Conservation (phyloP, 176 grass and related monocot genomes). For the Dactylis glomerata region DNA sequence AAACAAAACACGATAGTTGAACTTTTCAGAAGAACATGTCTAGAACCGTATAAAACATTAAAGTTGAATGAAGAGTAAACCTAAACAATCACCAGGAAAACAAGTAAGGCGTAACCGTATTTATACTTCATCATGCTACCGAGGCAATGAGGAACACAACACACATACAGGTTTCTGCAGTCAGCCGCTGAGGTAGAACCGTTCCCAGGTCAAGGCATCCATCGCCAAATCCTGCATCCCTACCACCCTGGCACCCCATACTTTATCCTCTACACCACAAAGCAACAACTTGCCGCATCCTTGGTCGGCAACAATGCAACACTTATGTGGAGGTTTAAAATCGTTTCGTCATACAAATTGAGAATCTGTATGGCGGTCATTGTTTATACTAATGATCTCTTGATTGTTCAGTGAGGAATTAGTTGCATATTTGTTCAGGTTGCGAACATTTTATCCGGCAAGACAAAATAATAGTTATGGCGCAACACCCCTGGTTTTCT, state of each 20-base stretch:
- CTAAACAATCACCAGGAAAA: too few species aligned
- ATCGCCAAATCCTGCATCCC: slow-evolving; percentile 83
- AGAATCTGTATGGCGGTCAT: background rate
- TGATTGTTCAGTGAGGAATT: background rate
- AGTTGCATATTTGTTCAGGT: background rate
- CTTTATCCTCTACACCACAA: too few species aligned
- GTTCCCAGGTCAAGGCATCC: slow-evolving; percentile 80
- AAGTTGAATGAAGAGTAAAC: too few species aligned
- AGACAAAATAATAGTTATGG: background rate
- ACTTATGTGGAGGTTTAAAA: background rate
- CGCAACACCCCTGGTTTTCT: background rate
- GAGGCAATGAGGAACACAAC: background rate
- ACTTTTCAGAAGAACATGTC: too few species aligned
- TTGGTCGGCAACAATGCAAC: too few species aligned
- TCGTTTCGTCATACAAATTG: background rate
- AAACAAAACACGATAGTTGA: too few species aligned
- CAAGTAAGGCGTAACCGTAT: too few species aligned
- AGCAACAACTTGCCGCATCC: too few species aligned
- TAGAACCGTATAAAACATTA: too few species aligned
- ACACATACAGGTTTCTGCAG: slow-evolving; percentile 97
- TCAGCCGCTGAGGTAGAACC: slow-evolving; percentile 84
- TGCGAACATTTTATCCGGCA: background rate
- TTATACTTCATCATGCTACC: too few species aligned
- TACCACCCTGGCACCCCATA: too few species aligned
- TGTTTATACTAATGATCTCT: background rate